Evolutionary conservation across 441 rosid genomes (phyloP), one percentile per base, ranked within the genome.

Genomic region (Gossypium davidsonii): DNA sequence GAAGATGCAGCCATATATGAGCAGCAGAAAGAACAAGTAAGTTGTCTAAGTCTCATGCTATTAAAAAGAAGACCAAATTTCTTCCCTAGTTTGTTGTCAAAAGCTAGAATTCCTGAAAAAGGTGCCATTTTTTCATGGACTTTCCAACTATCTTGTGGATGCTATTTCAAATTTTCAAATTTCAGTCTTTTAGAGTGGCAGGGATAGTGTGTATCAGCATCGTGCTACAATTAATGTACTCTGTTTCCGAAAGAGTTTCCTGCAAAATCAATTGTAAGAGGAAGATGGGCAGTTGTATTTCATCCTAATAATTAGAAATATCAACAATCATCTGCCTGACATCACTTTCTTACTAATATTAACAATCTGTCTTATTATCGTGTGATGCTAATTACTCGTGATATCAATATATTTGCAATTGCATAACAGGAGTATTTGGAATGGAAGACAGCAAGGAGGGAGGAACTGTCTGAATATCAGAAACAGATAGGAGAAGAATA

Each of bases 391-490:
- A 21, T 20, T 39, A 34, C 37, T 28, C 34, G 15, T 73, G 23
- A 10, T 28, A 28, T 15, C 23, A 21, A 8, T 52, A 3, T 39
- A 28, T 4, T 17, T 25, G 17, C 55, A 39, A 58, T 66, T 44
- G 34, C 70, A 5, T 63, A 37, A 70, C 92, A 94, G 94, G 70
- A 77, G 51, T 89, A 90, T 77, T 79, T 63, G 73, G 93, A 92
- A 72, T 94, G 98, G 99, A 94, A 85, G 79, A 67, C 80, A 17
- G 79, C 80, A 28, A 87, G 85, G 83, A 90, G 98, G 75, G 89
- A 89, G 82, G 96, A 91, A 68, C 78, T 92, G 67, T 83, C 85
- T 1, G 85, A 85, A 66, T 92, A 92, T 80, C 97, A 92, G 84
- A 94, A 90, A 82, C 91, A 85, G 79, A 84, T 92, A 0, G 86